Evolutionary conservation across 1,284 basidiomycete species (phyloP).

Genomic region (Rhodotorula mucilaginosa): DNA sequence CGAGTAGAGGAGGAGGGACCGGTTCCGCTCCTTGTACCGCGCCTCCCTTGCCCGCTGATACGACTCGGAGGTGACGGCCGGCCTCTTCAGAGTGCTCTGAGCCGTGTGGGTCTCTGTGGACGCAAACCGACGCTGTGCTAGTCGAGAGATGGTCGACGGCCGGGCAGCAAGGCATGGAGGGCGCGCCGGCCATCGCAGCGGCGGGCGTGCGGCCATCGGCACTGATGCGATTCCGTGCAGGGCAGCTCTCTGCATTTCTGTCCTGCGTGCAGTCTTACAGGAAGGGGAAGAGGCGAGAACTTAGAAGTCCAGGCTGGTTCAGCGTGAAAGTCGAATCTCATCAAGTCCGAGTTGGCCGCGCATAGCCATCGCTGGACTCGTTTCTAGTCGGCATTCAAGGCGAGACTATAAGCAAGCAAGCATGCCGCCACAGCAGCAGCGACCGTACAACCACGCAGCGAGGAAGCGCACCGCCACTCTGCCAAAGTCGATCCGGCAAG

Average conservation of each 20-base stretch:
- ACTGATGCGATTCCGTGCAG: too few species aligned
- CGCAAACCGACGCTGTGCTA: background rate
- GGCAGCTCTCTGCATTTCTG: background rate
- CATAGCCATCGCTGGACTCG: too few species aligned
- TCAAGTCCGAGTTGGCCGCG: background rate
- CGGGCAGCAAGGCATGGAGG: too few species aligned
- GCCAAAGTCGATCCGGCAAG: slow-evolving; percentile 31
- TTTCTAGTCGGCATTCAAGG: too few species aligned
- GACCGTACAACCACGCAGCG: slow-evolving; percentile 19
- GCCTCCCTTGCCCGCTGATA: slow-evolving; percentile 22
- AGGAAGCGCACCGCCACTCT: slow-evolving; percentile 30
- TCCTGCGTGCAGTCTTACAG: background rate
- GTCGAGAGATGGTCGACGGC: background rate
- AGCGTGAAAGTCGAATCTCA: background rate
- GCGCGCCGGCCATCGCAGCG: too few species aligned
- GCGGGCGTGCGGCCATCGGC: too few species aligned
- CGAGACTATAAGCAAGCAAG: background rate
- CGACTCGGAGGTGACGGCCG: background rate
- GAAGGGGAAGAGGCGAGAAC: background rate
- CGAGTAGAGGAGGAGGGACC: slow-evolving; percentile 42
- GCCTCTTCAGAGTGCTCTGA: background rate
- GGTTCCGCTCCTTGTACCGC: slow-evolving; percentile 34
- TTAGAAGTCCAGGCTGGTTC: background rate
- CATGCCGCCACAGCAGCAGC: slow-evolving; percentile 16
- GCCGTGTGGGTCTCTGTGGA: background rate